Percentiles rank a stretch among this genome's conserved stretches.
Conservation (phyloP, 192 early-diverging fungal species). For the Linnemannia exigua region DNA sequence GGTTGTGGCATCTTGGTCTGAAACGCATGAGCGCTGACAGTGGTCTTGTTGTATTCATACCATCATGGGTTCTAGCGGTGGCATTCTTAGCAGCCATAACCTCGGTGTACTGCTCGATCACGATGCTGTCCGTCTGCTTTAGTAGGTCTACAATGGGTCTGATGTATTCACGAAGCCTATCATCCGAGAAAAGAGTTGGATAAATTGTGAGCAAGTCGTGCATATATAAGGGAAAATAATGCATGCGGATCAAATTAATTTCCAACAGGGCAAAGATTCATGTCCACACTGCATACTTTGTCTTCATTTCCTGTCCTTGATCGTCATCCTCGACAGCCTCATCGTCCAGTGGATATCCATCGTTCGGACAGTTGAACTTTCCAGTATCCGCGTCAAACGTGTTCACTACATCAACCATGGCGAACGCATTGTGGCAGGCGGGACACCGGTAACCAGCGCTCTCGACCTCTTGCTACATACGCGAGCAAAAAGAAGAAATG, state of each 20-base stretch:
- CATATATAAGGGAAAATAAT: neutral
- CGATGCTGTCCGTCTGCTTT: slow-evolving; percentile 69
- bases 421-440: slow-evolving; percentile 69
- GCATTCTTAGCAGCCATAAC: slow-evolving; percentile 58
- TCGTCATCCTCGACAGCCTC: slow-evolving; percentile 42
- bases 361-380: slow-evolving; percentile 42
- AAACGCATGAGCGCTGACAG: no score
- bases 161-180: slow-evolving; percentile 77
- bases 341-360: slow-evolving; percentile 27
- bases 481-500: neutral
- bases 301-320: slow-evolving; percentile 43
- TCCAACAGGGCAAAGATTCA: no score
- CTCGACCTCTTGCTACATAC: slow-evolving; percentile 69
- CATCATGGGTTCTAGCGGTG: slow-evolving; percentile 53
- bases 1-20: neutral
- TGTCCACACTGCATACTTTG: slow-evolving; percentile 31
- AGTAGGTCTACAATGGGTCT: slow-evolving; percentile 80
- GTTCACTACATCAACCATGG: slow-evolving; percentile 71
- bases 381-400: slow-evolving; percentile 2
- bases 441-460: slow-evolving; percentile 80
- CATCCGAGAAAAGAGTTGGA: neutral
- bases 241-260: neutral
- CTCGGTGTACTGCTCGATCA: slow-evolving; percentile 56
- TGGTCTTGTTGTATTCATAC: neutral
- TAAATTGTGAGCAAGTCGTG: neutral